Evolutionary conservation across 768 basidiomycete species (phyloP).

Genomic region (Cyathus striatus): DNA sequence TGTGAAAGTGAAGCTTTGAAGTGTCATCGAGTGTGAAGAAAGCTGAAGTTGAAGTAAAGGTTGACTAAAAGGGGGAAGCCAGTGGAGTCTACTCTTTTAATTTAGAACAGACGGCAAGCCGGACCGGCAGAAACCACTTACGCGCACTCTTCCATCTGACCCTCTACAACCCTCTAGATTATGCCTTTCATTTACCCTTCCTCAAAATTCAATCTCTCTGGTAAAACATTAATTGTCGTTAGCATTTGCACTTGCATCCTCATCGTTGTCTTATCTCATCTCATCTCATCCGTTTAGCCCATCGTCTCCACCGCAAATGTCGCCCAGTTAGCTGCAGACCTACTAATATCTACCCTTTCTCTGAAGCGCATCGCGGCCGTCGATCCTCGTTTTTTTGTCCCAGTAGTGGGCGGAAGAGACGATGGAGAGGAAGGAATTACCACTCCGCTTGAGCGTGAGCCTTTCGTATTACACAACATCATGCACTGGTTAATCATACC

Average conservation of each 20-base stretch:
- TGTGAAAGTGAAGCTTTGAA: too few relatives aligned
- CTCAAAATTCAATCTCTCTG: neutral
- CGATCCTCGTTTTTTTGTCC: constrained; percentile 58
- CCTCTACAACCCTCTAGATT: neutral
- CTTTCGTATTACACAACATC: neutral
- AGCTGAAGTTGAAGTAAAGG: too few relatives aligned
- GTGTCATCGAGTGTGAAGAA: too few relatives aligned
- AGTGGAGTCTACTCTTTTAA: too few relatives aligned
- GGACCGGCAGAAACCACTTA: neutral
- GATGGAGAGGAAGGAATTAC: constrained; percentile 56
- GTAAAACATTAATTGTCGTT: constrained; percentile 8
- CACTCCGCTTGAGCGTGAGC: constrained; percentile 72
- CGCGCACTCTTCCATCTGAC: neutral
- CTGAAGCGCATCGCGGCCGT: constrained; percentile 59
- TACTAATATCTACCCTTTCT: constrained; percentile 63
- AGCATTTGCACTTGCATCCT: constrained; percentile 33
- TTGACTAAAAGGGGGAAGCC: too few relatives aligned
- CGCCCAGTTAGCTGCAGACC: constrained; percentile 71
- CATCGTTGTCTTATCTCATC: constrained; percentile 33
- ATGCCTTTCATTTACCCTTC: constrained; percentile 32
- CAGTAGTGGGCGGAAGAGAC: constrained; percentile 72
- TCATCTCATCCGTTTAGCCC: constrained; percentile 35
- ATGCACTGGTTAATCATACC: constrained; percentile 7
- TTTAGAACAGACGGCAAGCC: too few relatives aligned
- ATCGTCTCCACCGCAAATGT: constrained; percentile 80